Evolutionary conservation across 2,329 filamentous ascomycete species (phyloP).

Genomic region (Corinectria fuckeliana): DNA sequence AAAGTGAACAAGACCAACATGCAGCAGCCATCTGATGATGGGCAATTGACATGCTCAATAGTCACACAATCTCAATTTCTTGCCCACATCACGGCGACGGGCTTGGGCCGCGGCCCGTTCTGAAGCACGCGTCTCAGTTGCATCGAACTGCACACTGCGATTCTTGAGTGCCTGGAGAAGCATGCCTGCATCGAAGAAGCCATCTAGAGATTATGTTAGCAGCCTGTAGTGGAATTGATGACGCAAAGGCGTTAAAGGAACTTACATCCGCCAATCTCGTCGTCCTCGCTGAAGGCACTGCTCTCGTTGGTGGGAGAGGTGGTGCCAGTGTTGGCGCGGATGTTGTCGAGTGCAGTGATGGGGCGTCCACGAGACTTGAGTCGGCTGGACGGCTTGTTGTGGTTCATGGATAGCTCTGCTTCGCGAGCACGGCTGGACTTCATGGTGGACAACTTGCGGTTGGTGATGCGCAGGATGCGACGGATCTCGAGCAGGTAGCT

Average conservation of each 20-base stretch:
- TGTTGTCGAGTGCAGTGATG: constrained; percentile 65
- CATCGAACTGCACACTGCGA: constrained; percentile 61
- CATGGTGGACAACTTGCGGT: constrained; percentile 49
- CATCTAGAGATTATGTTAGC: constrained; percentile 67
- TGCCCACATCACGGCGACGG: constrained; percentile 71
- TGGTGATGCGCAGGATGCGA: constrained; percentile 77
- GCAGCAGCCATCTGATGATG: constrained; percentile 10
- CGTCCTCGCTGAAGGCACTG: constrained; percentile 77
- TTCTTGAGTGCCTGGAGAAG: constrained; percentile 85
- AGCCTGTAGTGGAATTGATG: not conserved
- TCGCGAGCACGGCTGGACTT: constrained; percentile 61
- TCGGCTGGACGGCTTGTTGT: constrained; percentile 50
- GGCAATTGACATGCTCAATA: constrained; percentile 55
- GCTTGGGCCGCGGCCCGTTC: constrained; percentile 66
- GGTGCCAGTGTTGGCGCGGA: constrained; percentile 53
- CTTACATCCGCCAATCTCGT: constrained; percentile 93
- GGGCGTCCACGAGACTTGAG: constrained; percentile 76
- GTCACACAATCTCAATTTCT: constrained; percentile 74
- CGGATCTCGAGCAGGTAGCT: constrained; percentile 90
- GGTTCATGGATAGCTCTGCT: constrained; percentile 49
- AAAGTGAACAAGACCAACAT: not conserved
- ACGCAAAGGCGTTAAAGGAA: constrained; percentile 35
- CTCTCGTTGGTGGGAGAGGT: constrained; percentile 73
- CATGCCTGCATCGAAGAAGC: constrained; percentile 98
- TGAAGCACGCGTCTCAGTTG: constrained; percentile 58